These are phyloP conservation scores for Knoxia roxburghii DNA, from an alignment of 257 asterid species.

Conservation along the genomic window DNA sequence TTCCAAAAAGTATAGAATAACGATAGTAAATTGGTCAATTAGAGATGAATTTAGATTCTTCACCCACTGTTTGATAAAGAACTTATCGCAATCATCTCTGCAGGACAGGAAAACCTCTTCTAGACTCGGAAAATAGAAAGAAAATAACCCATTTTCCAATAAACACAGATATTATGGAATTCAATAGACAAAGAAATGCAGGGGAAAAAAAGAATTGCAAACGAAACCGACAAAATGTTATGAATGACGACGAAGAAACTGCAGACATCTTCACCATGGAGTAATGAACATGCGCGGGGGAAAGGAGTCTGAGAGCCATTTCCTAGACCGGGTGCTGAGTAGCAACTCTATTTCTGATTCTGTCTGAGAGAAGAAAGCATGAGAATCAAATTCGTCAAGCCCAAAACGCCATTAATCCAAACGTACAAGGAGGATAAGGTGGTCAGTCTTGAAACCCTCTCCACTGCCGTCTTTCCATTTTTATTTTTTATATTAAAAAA, in stretches of 20 bases:
- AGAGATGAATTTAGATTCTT: background rate
- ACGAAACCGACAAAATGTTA: background rate
- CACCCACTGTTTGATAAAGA: background rate
- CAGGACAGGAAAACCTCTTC: background rate
- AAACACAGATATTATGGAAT: background rate
- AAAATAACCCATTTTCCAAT: background rate
- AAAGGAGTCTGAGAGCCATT: conserved; percentile 55
- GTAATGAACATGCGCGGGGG: conserved; percentile 28
- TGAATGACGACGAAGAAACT: background rate
- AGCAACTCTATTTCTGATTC: too few species aligned
- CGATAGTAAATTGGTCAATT: too few species aligned
- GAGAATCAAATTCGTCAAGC: too few species aligned
- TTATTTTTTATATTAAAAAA: too few species aligned
- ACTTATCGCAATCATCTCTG: background rate
- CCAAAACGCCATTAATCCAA: background rate
- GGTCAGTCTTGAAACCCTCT: too few species aligned
- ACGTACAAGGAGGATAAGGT: too few species aligned
- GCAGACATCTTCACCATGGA: conserved; percentile 32
- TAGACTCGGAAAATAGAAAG: background rate
- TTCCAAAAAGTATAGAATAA: too few species aligned
- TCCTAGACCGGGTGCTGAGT: background rate
- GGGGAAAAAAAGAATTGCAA: background rate
- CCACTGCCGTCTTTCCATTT: too few species aligned
- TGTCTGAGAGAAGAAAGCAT: background rate
- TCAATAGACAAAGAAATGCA: background rate